A percentile compares a stretch with the other conserved stretches of the same genome.
Evolutionary conservation across 305 asterid species (phyloP).

Genomic region (Rubia balearica): DNA sequence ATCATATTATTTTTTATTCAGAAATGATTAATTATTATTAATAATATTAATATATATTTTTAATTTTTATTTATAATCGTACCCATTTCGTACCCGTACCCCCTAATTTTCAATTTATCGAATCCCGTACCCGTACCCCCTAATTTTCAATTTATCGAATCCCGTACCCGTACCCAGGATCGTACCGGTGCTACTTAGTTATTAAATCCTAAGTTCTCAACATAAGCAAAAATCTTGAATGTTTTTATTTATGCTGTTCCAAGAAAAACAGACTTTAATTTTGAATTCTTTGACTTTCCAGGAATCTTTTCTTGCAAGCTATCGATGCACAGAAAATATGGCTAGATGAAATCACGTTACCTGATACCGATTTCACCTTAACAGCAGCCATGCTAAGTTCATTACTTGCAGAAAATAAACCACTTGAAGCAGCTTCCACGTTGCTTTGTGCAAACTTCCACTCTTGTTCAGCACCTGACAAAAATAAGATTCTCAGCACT

Average conservation of each 20-base stretch:
- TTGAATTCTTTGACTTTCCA: background rate
- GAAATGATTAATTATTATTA: too few species aligned
- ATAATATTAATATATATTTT: too few species aligned
- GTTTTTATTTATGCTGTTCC: background rate
- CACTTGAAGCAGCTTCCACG: slow-evolving; percentile 92
- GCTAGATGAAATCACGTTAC: slow-evolving; percentile 31
- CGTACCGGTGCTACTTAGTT: background rate
- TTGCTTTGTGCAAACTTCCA: slow-evolving; percentile 85
- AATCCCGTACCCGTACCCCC: too few species aligned
- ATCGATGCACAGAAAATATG: background rate
- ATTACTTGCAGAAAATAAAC: slow-evolving; percentile 70
- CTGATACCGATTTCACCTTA: slow-evolving; percentile 83
- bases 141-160: too few species aligned
- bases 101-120: too few species aligned
- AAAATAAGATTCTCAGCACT: slow-evolving; percentile 16
- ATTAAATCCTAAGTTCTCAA: background rate
- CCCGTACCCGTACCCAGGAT: too few species aligned
- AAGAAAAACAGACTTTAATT: background rate
- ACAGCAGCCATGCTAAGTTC: slow-evolving; percentile 75
- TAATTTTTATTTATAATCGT: too few species aligned
- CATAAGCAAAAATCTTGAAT: background rate
- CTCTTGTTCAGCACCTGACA: slow-evolving; percentile 92
- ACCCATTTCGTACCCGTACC: too few species aligned
- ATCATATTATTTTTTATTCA: too few species aligned
- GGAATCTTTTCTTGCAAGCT: background rate